A percentile compares a stretch with the other conserved stretches of the same genome.
phyloP scores from a whole-genome alignment of 2,329 filamentous ascomycete species.

The Aspergillus carbonarius region DNA sequence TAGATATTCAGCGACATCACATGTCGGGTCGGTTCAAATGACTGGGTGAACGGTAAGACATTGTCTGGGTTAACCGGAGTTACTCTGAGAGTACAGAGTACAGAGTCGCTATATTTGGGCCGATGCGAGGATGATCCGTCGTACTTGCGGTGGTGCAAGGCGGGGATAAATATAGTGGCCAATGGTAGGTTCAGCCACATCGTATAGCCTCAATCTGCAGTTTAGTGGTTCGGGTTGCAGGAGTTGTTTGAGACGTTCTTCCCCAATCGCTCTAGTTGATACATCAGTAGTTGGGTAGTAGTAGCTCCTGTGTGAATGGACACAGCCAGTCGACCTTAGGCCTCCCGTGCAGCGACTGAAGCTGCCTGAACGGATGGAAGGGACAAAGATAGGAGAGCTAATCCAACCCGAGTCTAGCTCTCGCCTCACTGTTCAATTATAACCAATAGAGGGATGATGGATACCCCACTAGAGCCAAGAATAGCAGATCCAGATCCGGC shows the following conservation, averaged over 20 bases:
- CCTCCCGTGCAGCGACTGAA: neutral
- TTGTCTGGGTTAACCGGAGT: too few relatives aligned
- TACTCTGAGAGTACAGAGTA: too few relatives aligned
- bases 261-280: too few relatives aligned
- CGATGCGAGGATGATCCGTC: too few relatives aligned
- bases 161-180: neutral
- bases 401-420: neutral
- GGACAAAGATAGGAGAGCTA: neutral
- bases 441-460: neutral
- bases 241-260: too few relatives aligned
- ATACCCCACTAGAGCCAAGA: neutral
- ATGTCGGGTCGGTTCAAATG: too few relatives aligned
- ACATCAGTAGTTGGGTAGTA: too few relatives aligned
- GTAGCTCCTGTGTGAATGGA: too few relatives aligned
- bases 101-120: too few relatives aligned
- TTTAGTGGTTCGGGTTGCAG: neutral
- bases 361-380: neutral
- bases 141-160: neutral
- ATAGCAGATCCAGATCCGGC: slow-evolving; percentile 4
- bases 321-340: neutral
- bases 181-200: neutral
- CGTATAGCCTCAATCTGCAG: neutral
- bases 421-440: neutral
- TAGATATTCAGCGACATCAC: too few relatives aligned
- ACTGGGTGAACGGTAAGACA: too few relatives aligned